Conservation (phyloP, 192 early-diverging fungal genomes). For the Coemansia sp. region DNA sequence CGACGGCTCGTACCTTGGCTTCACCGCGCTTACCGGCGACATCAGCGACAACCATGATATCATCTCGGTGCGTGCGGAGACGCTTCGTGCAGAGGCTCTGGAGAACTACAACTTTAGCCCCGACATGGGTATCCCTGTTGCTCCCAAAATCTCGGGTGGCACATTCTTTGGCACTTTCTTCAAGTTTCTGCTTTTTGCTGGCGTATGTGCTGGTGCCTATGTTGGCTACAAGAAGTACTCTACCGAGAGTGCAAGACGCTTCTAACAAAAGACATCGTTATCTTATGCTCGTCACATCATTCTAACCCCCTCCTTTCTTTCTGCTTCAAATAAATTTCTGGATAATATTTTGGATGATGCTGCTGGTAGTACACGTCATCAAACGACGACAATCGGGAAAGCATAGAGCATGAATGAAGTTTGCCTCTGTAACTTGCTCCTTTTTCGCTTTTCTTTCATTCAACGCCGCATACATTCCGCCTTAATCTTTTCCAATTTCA, state of each 20-base stretch:
- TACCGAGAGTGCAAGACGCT: conserved; percentile 46
- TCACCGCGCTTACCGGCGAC: conserved; percentile 90
- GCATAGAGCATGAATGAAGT: no score
- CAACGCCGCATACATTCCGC: neutral
- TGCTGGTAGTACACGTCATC: no score
- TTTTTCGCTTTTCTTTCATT: neutral
- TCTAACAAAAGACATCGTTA: conserved; percentile 18
- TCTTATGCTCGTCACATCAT: neutral
- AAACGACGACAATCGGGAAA: no score
- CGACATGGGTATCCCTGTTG: neutral
- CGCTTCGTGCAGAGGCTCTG: conserved; percentile 43
- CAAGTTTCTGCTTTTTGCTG: conserved; percentile 44
- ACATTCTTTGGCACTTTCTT: conserved; percentile 35
- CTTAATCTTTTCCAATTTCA: neutral
- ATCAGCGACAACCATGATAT: conserved; percentile 69
- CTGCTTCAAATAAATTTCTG: neutral
- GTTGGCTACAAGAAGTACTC: conserved; percentile 52
- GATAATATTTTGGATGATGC: no score
- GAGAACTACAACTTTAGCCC: conserved; percentile 42
- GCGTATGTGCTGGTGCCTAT: conserved; percentile 43
- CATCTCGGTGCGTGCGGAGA: conserved; percentile 41
- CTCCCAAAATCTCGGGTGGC: conserved; percentile 3
- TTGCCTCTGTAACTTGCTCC: neutral
- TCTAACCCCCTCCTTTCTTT: neutral
- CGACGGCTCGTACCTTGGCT: conserved; percentile 78